phyloP scores from a whole-genome alignment of 257 asterid species.

The Fraxinus anomala region DNA sequence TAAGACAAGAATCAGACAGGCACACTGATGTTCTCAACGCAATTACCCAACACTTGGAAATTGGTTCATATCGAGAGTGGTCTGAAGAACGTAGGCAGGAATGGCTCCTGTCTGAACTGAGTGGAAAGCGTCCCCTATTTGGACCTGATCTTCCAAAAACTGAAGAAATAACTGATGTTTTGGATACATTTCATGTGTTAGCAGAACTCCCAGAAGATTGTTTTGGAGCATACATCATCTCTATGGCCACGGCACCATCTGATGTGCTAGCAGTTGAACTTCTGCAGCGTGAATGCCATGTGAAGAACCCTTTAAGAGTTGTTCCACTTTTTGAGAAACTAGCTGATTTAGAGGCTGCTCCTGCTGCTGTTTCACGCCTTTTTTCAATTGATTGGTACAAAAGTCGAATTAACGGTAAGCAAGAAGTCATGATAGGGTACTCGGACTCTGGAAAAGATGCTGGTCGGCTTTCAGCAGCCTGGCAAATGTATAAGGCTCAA shows the following conservation, averaged over 20 bases:
- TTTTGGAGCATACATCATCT: constrained; percentile 73
- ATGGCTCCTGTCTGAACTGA: constrained; percentile 64
- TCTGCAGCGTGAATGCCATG: constrained; percentile 67
- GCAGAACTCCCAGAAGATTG: constrained; percentile 70
- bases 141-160: constrained; percentile 68
- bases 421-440: constrained; percentile 78
- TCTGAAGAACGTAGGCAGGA: constrained; percentile 53
- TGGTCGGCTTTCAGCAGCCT: constrained; percentile 63
- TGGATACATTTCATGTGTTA: constrained; percentile 52
- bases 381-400: constrained; percentile 70
- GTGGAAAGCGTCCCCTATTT: constrained; percentile 66
- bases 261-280: constrained; percentile 72
- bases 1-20: constrained; percentile 66
- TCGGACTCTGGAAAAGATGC: constrained; percentile 79
- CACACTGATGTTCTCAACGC: constrained; percentile 67
- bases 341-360: constrained; percentile 61
- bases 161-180: constrained; percentile 61
- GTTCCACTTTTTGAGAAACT: constrained; percentile 70
- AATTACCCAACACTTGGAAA: constrained; percentile 50
- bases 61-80: constrained; percentile 62
- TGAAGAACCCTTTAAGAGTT: constrained; percentile 51
- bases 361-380: constrained; percentile 62
- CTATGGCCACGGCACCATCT: constrained; percentile 67
- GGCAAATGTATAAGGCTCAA: constrained; percentile 71
- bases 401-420: constrained; percentile 54